Base-by-base conservation (phyloP, 2,329 filamentous ascomycete species). In the Epichloe festucae region DNA sequence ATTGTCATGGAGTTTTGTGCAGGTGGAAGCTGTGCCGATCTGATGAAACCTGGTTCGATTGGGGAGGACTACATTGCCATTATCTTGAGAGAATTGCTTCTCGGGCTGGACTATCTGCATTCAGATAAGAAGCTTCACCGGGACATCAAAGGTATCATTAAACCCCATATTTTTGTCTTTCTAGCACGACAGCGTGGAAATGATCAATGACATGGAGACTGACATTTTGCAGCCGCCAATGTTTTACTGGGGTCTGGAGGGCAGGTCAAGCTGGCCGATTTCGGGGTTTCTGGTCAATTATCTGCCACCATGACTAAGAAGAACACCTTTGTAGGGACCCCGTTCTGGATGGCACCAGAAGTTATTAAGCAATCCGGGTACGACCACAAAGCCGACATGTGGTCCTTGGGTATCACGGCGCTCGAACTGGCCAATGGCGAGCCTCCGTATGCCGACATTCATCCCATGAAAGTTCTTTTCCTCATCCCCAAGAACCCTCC, bases 1-100 rank as follows among this genome's bases (percentile, higher is more conserved):
- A 98, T 98, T 60, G 89, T 97, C 67, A 98, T 98, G 93, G 93
- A 98, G 69, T 98, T 93, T 63, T 98, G 93, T 69, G 90, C 91
- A 1, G 93, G 93, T 21, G 93, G 93, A 4, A 97, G 91, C 70
- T 97, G 93, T 64, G 89, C 88, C 46, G 93, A 97, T 65, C 73
- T 98, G 55, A 87, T 98, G 84, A 95, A 95, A 71, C 89, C 93
- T 0, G 93, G 93, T 23, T 71, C 84, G 41, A 91, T 98, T 55
- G 81, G 84, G 19, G 93, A 98, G 70, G 89, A 95, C 59, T 96
- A 97, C 67, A 97, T 98, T 62, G 89, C 89, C 61, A 96, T 98
- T 60, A 95, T 98, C 55, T 75, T 96, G 51, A 79, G 88, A 54
- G 93, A 98, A 71, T 71, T 98, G 60, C 76, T 98, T 51, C 76